Evolutionary conservation across 495 filamentous ascomycete species (phyloP), one percentile per base, ranked within the genome.

Genomic region (Penicillium longicatenatum): DNA sequence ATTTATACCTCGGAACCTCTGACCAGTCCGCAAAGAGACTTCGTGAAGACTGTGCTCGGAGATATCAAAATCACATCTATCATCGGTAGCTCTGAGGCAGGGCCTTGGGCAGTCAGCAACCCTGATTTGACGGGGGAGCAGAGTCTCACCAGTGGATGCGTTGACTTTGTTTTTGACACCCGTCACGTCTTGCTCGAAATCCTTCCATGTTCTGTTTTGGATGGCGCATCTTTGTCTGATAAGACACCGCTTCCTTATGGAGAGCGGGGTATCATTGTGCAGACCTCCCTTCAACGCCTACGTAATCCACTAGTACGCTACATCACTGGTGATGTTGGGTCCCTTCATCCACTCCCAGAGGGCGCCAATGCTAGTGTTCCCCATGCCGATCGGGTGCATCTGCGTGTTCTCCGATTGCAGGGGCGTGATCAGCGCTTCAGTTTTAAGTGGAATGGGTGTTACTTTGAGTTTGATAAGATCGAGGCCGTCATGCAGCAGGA

Each of bases 231-330:
- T 17, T 12, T 31, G 6, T 12, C 29, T 52, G 17, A 47, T 6
- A 41, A 24, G 10, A 39, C n/a, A 11, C 53, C 17, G 16, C 12
- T 20, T 0, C 60, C 68, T 2, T 58, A 65, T 2, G 68, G 64
- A 1, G 56, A 69, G 31, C 35, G 52, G 4, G 74, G 75, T 1
- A 31, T 74, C 19, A 49, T 77, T 19, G 65, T 72, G 0, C 64
- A 72, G 33, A 78, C 73, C 73, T 77, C 74, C 1, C 57, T 78
- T 4, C 62, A 67, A 30, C 65, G 73, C 5, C 47, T 69, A 3
- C 65, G 71, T 1, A 73, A 78, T 41, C 75, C 75, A 0, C 60
- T 77, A 3, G 67, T 78, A 11, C 68, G 75, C 8, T 78, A 75
- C 52, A 55, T 67, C 7, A 68, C 66, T 2, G 74, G 75, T 14